phyloP scores from a whole-genome alignment of 768 basidiomycete species.

The Kwoniella botswanensis region DNA sequence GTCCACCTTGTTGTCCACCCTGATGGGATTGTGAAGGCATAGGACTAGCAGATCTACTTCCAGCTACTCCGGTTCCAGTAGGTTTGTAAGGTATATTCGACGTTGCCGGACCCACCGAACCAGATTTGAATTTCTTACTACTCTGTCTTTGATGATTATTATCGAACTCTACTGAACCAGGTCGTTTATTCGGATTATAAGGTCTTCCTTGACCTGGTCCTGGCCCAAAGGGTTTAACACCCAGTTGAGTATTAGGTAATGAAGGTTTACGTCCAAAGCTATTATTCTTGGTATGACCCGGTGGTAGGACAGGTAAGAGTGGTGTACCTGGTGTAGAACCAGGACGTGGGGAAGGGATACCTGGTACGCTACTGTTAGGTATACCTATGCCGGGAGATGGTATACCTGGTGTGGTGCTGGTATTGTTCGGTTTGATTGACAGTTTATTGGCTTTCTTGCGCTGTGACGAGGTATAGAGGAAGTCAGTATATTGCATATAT shows the following conservation, averaged over 20 bases:
- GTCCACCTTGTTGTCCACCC: not conserved
- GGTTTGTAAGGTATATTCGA: constrained; percentile 1
- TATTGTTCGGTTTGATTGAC: not conserved
- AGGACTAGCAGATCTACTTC: constrained; percentile 26
- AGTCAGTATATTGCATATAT: no score
- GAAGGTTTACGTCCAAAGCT: constrained; percentile 2
- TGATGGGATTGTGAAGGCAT: constrained; percentile 10
- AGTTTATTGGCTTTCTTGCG: constrained; percentile 17
- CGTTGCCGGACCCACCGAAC: constrained; percentile 9
- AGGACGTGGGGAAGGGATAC: not conserved
- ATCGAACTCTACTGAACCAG: constrained; percentile 13
- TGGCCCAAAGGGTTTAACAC: not conserved
- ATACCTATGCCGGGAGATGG: not conserved
- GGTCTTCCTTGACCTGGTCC: constrained; percentile 4
- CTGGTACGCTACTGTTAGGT: no score
- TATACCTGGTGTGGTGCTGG: constrained; percentile 1
- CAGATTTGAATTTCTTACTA: constrained; percentile 14
- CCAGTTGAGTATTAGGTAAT: not conserved
- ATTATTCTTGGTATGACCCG: not conserved
- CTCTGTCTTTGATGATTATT: constrained; percentile 1
- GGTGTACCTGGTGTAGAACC: constrained; percentile 35
- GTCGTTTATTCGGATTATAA: constrained; percentile 20
- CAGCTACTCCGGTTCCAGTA: not conserved
- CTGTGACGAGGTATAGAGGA: not conserved
- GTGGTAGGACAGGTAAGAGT: constrained; percentile 31